Evolutionary conservation across 164 flowering plant genomes (phyloP).

Genomic region (Nymphaea colorata): DNA sequence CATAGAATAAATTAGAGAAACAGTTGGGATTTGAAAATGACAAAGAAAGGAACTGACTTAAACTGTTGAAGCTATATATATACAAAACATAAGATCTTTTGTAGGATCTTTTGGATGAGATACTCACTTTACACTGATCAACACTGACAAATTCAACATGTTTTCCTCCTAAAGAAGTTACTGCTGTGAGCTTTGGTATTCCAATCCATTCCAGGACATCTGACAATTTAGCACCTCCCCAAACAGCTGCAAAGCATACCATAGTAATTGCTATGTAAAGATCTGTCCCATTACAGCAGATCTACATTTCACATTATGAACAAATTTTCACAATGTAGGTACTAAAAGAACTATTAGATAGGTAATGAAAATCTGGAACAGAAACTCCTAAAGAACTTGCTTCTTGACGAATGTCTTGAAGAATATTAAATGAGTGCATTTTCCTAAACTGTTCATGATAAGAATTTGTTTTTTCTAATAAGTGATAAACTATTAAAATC

Average conservation of each 20-base stretch:
- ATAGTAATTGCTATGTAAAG: neutral
- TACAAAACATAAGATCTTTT: no score
- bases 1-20: conserved; percentile 2
- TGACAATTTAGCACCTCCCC: conserved; percentile 92
- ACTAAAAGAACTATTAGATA: neutral
- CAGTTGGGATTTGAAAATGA: neutral
- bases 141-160: conserved; percentile 95
- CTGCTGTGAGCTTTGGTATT: conserved; percentile 40
- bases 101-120: neutral
- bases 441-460: neutral
- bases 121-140: conserved; percentile 81
- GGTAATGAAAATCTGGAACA: neutral
- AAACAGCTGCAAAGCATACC: conserved; percentile 43
- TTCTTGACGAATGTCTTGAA: neutral
- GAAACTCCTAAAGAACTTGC: neutral
- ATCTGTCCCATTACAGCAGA: no score
- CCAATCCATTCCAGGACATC: conserved; percentile 92
- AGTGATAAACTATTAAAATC: no score
- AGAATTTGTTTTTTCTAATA: no score
- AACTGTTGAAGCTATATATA: no score
- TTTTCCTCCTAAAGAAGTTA: conserved; percentile 63
- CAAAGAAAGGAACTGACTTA: no score
- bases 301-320: neutral
- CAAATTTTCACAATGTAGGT: neutral
- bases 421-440: neutral